Conservation (phyloP, 164 flowering plant genomes). For the Cinnamomum chago region DNA sequence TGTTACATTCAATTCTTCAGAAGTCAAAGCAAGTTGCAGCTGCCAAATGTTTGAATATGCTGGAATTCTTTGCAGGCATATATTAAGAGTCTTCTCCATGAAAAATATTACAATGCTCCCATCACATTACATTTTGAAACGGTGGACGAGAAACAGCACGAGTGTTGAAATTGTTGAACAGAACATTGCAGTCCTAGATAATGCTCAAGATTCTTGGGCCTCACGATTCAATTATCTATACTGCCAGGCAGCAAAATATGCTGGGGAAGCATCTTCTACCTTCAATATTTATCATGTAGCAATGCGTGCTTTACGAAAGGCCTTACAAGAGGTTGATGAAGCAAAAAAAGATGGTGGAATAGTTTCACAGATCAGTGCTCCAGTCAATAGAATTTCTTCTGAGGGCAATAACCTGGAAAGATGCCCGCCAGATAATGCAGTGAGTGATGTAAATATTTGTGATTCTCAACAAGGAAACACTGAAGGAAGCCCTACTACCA, state of each 20-base stretch:
- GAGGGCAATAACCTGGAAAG: slow-evolving; percentile 19
- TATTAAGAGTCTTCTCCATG: slow-evolving; percentile 77
- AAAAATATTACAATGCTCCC: slow-evolving; percentile 65
- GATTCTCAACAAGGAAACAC: slow-evolving; percentile 5
- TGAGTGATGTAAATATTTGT: neutral
- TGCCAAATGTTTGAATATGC: slow-evolving; percentile 83
- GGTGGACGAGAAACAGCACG: slow-evolving; percentile 75
- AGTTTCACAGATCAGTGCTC: neutral
- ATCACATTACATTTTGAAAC: slow-evolving; percentile 56
- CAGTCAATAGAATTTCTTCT: slow-evolving; percentile 25
- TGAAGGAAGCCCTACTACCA: neutral
- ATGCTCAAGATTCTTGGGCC: slow-evolving; percentile 30
- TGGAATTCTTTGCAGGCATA: slow-evolving; percentile 75
- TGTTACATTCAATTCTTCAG: slow-evolving; percentile 53
- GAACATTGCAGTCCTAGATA: slow-evolving; percentile 26
- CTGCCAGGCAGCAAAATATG: slow-evolving; percentile 45
- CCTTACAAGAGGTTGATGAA: slow-evolving; percentile 38
- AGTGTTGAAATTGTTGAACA: slow-evolving; percentile 30
- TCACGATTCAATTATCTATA: slow-evolving; percentile 43
- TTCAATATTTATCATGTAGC: slow-evolving; percentile 42
- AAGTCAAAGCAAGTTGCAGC: slow-evolving; percentile 65
- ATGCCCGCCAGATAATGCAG: slow-evolving; percentile 6
- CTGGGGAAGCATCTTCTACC: slow-evolving; percentile 52
- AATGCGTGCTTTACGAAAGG: slow-evolving; percentile 48
- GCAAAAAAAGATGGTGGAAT: slow-evolving; percentile 19